Base-by-base conservation (phyloP, 2,329 filamentous ascomycete genomes). In the Alternaria triticina region DNA sequence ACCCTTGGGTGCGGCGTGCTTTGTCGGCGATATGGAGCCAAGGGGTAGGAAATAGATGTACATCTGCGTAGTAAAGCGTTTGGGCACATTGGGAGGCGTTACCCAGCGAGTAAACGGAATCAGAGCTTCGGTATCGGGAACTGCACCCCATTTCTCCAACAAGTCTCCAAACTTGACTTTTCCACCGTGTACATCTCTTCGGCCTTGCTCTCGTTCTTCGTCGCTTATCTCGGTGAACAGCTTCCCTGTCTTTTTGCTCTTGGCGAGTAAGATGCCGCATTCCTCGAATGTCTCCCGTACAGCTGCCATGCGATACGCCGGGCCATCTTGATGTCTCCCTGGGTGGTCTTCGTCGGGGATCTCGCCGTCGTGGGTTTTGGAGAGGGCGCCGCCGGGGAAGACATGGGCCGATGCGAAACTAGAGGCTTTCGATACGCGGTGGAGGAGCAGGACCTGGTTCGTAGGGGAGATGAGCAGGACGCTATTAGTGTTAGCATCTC, bases 251-350 rank as follows among this genome's bases (percentile, higher is more conserved):
- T 79, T 80, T 62, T 82, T 81, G 59, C 79, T 82, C 23, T 82
- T 83, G 0, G 92, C 93, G 4, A 98, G 85, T 25, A 98, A 81
- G 57, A 97, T 93, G 0, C 96, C 96, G 68, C 92, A 94, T 82
- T 98, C 96, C 78, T 99, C 96, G 75, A 98, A 98, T 0, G 93
- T 93, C 83, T 98, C 96, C 7, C 96, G 86, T 23, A 98, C 88
- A 0, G 94, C 96, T 6, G 91, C 94, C 36, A 92, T 81, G n/a
- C 94, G 86, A 75, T 97, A 97, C 4, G 88, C 86, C 0, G 84
- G 82, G 1, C 89, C 89, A 76, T 97, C 94, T 11, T 83, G 79
- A 72, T 97, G 94, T 12, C 90, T 83, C 10, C 80, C 82, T 0
- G 83, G 79, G 27, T 88, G 83, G 15, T 84, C 84, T 0, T 80